A percentile compares a stretch with the other conserved stretches of the same genome.
Conservation (phyloP, 805 yeast genomes). For the Myxozyma neotropica region DNA sequence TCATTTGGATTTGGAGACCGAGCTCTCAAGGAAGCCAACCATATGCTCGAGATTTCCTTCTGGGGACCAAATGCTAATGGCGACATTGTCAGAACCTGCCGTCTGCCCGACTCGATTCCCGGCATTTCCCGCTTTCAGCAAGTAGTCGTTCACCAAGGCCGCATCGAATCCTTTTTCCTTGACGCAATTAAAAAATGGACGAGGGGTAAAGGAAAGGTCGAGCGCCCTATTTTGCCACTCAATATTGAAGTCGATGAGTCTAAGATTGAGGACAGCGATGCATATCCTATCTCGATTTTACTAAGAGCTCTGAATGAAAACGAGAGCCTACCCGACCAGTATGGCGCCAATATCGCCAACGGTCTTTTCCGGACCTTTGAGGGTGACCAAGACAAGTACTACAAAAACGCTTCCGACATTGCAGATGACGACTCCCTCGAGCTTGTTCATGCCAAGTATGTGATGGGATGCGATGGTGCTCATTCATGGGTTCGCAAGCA, state of each 20-base stretch:
- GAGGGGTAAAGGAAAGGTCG: slow-evolving; percentile 17
- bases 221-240: slow-evolving; percentile 29
- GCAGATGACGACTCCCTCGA: slow-evolving; percentile 29
- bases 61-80: slow-evolving; percentile 42
- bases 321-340: slow-evolving; percentile 29
- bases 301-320: slow-evolving; percentile 34
- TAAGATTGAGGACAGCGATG: slow-evolving; percentile 27
- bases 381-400: slow-evolving; percentile 16
- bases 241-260: slow-evolving; percentile 27
- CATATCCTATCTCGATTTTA: slow-evolving; percentile 38
- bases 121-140: slow-evolving; percentile 42
- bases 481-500: slow-evolving; percentile 44
- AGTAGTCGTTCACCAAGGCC: slow-evolving; percentile 43
- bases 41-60: slow-evolving; percentile 40
- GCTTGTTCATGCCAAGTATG: slow-evolving; percentile 42
- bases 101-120: slow-evolving; percentile 40
- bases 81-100: slow-evolving; percentile 37
- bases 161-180: slow-evolving; percentile 40
- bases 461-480: slow-evolving; percentile 44
- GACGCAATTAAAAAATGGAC: slow-evolving; percentile 36
- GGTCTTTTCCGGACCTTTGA: slow-evolving; percentile 41
- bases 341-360: slow-evolving; percentile 36
- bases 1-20: slow-evolving; percentile 40
- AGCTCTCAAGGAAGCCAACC: slow-evolving; percentile 39
- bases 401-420: slow-evolving; percentile 28